These are phyloP conservation scores for Nemania sp. DNA, from an alignment of 2,329 filamentous ascomycete genomes.

Conservation along the genomic window DNA sequence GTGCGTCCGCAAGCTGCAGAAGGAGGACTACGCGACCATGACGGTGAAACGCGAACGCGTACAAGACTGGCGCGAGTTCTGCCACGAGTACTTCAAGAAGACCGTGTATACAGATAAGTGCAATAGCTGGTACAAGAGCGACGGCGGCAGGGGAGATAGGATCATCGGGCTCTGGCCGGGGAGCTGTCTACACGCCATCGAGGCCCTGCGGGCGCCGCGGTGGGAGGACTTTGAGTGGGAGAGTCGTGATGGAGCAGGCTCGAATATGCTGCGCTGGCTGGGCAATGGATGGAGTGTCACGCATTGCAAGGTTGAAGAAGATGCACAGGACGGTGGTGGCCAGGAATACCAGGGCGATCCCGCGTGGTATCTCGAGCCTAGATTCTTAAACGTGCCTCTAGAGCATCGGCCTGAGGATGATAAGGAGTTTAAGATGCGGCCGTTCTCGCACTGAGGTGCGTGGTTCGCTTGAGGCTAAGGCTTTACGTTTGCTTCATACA, in stretches of 20 bases:
- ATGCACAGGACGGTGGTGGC: constrained; percentile 1
- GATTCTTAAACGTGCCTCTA: constrained; percentile 33
- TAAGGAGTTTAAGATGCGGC: constrained; percentile 33
- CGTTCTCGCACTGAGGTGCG: constrained; percentile 38
- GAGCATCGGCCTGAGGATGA: constrained; percentile 36
- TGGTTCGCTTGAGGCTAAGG: not conserved
- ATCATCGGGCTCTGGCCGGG: constrained; percentile 51
- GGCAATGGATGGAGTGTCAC: constrained; percentile 48
- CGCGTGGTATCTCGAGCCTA: constrained; percentile 39
- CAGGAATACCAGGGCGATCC: constrained; percentile 36
- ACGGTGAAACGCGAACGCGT: constrained; percentile 49
- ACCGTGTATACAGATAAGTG: constrained; percentile 54
- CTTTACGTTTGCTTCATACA: no score
- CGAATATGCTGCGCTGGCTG: constrained; percentile 45
- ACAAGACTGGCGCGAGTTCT: constrained; percentile 51
- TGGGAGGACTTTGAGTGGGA: constrained; percentile 53
- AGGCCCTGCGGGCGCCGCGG: constrained; percentile 46
- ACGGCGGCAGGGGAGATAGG: constrained; percentile 44
- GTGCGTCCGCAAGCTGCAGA: constrained; percentile 52
- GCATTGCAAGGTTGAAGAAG: constrained; percentile 39
- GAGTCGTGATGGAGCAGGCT: constrained; percentile 23
- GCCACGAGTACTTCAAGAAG: constrained; percentile 51
- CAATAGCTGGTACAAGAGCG: constrained; percentile 57
- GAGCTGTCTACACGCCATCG: constrained; percentile 48
- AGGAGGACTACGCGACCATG: constrained; percentile 50